A percentile compares a stretch with the other conserved stretches of the same genome.
Evolutionary conservation across 2,329 filamentous ascomycete species (phyloP).

Genomic region (Epichloe typhina): DNA sequence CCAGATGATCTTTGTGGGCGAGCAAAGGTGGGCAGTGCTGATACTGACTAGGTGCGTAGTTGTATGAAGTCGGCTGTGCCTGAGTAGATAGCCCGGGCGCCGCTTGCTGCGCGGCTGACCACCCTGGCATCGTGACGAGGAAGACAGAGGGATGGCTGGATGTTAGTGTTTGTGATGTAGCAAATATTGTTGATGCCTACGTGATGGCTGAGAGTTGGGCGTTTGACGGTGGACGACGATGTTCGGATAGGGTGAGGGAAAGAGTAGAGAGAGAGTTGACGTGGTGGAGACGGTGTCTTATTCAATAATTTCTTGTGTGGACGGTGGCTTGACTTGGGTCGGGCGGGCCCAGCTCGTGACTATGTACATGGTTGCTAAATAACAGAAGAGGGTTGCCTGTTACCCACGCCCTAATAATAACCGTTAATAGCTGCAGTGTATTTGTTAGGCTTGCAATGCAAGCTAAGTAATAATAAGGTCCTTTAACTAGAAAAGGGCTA

Average conservation of each 20-base stretch:
- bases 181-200: not conserved
- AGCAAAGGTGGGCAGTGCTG: not conserved
- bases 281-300: not conserved
- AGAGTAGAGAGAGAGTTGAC: not conserved
- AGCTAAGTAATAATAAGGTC: too few species aligned
- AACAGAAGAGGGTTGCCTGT: too few species aligned
- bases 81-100: conserved; percentile 28
- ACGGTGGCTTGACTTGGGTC: too few species aligned
- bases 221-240: not conserved
- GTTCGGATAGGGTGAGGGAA: not conserved
- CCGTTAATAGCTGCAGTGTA: too few species aligned
- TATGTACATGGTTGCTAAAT: too few species aligned
- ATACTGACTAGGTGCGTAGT: conserved; percentile 26
- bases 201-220: not conserved
- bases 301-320: not conserved
- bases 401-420: too few species aligned
- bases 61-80: conserved; percentile 21
- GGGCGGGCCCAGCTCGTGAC: not conserved
- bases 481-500: too few species aligned
- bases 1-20: not conserved
- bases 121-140: conserved; percentile 23
- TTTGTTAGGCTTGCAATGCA: too few species aligned
- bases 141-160: not conserved
- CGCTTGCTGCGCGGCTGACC: conserved; percentile 24
- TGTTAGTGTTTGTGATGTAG: conserved; percentile 5